These are phyloP conservation scores for Fusarium zealandicum DNA, from an alignment of 2,329 filamentous ascomycete genomes.

Conservation along the genomic window DNA sequence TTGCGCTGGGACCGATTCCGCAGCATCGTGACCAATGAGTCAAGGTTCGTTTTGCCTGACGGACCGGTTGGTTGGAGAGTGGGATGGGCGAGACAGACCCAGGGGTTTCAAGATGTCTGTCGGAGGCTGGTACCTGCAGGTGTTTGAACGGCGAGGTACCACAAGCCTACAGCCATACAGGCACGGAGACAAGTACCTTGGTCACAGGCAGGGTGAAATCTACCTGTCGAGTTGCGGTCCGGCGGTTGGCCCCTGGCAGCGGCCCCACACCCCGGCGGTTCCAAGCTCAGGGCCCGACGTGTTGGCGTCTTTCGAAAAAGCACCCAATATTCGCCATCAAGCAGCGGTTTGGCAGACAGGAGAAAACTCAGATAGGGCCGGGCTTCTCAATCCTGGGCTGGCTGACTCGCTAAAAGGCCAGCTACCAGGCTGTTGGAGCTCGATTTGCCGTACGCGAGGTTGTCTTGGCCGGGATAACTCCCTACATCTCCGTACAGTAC, in stretches of 20 bases:
- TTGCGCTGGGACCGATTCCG: conserved; percentile 36
- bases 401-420: conserved; percentile 1
- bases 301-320: conserved; percentile 31
- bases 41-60: conserved; percentile 17
- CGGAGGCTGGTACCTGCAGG: conserved; percentile 30
- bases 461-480: neutral
- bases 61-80: conserved; percentile 8
- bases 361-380: conserved; percentile 10
- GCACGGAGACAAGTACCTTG: conserved; percentile 29
- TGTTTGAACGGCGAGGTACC: conserved; percentile 25
- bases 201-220: conserved; percentile 24
- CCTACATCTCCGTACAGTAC: conserved; percentile 3
- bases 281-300: conserved; percentile 31
- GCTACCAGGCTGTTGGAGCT: conserved; percentile 7
- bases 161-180: conserved; percentile 27
- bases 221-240: conserved; percentile 20
- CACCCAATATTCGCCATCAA: conserved; percentile 17
- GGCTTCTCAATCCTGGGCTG: conserved; percentile 14
- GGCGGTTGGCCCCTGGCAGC: conserved; percentile 32
- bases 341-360: conserved; percentile 19
- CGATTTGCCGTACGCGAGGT: neutral
- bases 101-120: conserved; percentile 31
- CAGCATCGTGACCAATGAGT: conserved; percentile 23
- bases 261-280: conserved; percentile 41
- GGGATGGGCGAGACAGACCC: conserved; percentile 24